Evolutionary conservation across 1,284 basidiomycete species (phyloP), one percentile per base, ranked within the genome.

Genomic region (Cystobasidium slooffiae): DNA sequence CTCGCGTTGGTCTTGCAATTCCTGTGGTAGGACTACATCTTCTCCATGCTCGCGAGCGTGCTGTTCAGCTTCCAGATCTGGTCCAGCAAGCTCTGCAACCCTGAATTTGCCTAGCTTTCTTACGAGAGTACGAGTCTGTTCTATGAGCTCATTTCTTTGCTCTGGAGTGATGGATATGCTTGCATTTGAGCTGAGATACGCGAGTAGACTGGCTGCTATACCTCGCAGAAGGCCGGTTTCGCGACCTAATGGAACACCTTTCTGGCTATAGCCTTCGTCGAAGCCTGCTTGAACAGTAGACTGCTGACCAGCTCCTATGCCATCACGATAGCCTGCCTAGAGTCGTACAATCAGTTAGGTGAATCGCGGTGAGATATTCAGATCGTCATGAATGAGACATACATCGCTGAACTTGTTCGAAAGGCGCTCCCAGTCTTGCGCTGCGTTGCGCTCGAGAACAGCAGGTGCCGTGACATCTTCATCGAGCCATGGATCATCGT

Each of bases 251-350:
- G 90, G 90, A 1, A 86, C 89, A 24, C 92, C 92, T 22, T 88
- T 84, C 41, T 82, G 79, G 4, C 88, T 88, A 78, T 91, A 94
- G 18, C 90, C 92, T 18, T 85, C 84, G 80, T 95, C 90, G 78
- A 94, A 94, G 0, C 92, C 92, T 75, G 87, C 84, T 78, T 95
- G 92, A 0, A 94, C 85, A 10, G 88, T 87, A 1, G 86, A 84
- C 82, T 93, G 90, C 81, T 94, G 94, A 10, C 93, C 92, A 3
- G 88, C 88, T 0, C 88, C 90, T 77, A 94, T 93, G 37, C 92
- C 93, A 82, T 94, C 92, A 18, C 92, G 88, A 79, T 94, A 94
- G 1, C 93, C 93, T 22, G 87, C 87, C 93, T 94, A 74, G 16
- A 39, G 53, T 14, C n/a, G 3, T 6, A 46, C 6, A 6, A 3